These are phyloP conservation scores for Meripilus lineatus DNA, from an alignment of 1,284 basidiomycete species.

Conservation along the genomic window DNA sequence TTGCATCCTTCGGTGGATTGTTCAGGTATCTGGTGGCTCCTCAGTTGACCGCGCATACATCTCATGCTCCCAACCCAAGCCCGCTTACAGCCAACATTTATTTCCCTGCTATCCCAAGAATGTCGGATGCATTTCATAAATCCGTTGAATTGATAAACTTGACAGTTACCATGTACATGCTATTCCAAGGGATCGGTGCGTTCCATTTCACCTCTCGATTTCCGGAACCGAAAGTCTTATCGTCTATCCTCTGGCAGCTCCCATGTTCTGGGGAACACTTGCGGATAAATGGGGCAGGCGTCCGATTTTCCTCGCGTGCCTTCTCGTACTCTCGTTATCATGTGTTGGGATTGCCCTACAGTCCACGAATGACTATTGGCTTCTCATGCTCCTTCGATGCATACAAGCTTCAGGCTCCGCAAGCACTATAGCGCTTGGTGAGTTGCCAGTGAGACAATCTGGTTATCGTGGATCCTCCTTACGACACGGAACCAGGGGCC, in stretches of 20 bases:
- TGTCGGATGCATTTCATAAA: conserved; percentile 57
- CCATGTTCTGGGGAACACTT: conserved; percentile 42
- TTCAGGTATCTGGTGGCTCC: conserved; percentile 45
- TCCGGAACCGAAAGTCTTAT: background rate
- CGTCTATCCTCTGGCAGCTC: conserved; percentile 19
- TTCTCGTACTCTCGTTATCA: conserved; percentile 33
- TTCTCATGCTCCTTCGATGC: conserved; percentile 42
- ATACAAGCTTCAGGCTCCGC: conserved; percentile 43
- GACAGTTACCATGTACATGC: conserved; percentile 76
- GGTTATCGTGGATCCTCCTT: background rate
- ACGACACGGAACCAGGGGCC: conserved; percentile 23
- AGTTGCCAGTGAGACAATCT: too few species aligned
- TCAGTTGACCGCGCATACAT: background rate
- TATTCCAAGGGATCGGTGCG: conserved; percentile 69
- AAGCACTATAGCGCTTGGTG: conserved; percentile 38
- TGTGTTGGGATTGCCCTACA: conserved; percentile 44
- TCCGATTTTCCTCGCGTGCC: conserved; percentile 39
- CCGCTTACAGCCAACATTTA: conserved; percentile 75
- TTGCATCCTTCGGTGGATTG: conserved; percentile 52
- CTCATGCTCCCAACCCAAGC: too few species aligned
- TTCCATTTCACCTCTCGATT: background rate
- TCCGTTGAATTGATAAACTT: conserved; percentile 68
- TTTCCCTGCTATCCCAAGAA: conserved; percentile 69
- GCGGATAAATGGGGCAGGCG: conserved; percentile 43
- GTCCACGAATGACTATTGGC: conserved; percentile 42